Base-by-base conservation (phyloP, 805 yeast genomes). In the Yarrowia porcina region DNA sequence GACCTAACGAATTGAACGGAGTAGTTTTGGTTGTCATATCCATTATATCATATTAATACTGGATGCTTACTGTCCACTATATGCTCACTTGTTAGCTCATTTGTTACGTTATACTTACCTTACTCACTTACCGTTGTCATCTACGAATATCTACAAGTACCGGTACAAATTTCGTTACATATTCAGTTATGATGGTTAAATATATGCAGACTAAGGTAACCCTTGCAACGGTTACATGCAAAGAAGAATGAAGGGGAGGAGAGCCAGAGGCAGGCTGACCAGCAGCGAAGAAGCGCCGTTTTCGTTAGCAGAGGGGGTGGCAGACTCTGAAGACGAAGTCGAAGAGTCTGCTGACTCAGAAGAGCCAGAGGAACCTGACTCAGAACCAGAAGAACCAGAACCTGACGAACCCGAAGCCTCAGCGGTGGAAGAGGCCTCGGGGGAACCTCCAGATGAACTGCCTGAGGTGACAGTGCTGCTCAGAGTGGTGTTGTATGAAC, bases 171-270 rank as follows among this genome's bases (percentile, higher is more conserved):
- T n/a, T n/a, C n/a, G n/a, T n/a, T n/a, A n/a, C n/a, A n/a, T n/a
- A n/a, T n/a, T n/a, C n/a, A n/a, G n/a, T 8, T 25, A 8, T 25
- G 4, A 5, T 25, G 28, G 8, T 44, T 44, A 27, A 44, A 10
- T 49, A 49, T 30, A 30, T 44, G 50, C 50, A 44, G 32, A 28
- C 54, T 47, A 20, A 9, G 54, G 54, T 32, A 47, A 47, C 36
- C 41, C 21, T 18, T 36, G 18, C 41, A 15, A 10, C 39, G 57
- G 41, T 49, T 49, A 49, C 57, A 49, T 49, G 57, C 57, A 49
- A 33, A 33, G 41, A 23, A 49, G 30, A 30, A 49, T 49, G 57
- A 49, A 21, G 23, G 57, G 57, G 41, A 33, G 23, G 28, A 49
- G 57, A 7, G 33, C n/a, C 18, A 49, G 57, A 15, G 57, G 41